phyloP scores from a whole-genome alignment of 1,139 yeast species.

The Arxiozyma bovina region DNA sequence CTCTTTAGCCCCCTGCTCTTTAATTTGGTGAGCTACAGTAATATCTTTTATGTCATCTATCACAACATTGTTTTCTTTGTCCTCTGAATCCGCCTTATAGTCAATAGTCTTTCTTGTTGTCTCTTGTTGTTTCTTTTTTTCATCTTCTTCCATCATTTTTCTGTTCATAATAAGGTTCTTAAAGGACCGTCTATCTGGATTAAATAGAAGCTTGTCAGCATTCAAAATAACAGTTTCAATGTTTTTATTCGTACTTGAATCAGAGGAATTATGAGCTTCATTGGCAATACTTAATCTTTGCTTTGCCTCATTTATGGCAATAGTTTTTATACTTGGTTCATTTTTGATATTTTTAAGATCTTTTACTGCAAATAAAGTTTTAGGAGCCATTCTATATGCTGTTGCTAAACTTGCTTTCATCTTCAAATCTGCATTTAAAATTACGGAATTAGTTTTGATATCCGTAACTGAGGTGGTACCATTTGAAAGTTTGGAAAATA shows the following conservation, averaged over 20 bases:
- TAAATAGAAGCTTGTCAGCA: conserved; percentile 18
- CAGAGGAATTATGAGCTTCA: not conserved
- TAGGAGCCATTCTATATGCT: conserved; percentile 49
- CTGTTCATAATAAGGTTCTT: conserved; percentile 18
- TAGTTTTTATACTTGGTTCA: not conserved
- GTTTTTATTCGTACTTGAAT: not conserved
- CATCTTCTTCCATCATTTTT: conserved; percentile 2
- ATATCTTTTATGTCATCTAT: not conserved
- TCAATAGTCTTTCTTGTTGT: not conserved
- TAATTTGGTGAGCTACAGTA: not conserved
- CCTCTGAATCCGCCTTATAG: not conserved
- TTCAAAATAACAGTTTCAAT: not conserved
- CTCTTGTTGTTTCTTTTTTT: conserved; percentile 7
- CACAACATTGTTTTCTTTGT: not conserved
- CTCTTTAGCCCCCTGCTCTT: not conserved
- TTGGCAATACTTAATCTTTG: not conserved
- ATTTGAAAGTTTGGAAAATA: conserved; percentile 37
- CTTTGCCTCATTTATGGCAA: not conserved
- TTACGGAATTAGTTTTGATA: conserved; percentile 38
- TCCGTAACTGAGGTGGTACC: conserved; percentile 41
- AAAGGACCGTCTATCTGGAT: conserved; percentile 25
- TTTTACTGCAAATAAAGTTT: conserved; percentile 30
- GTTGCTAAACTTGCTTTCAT: conserved; percentile 52
- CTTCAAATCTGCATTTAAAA: conserved; percentile 40
- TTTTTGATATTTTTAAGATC: not conserved